phyloP scores from a whole-genome alignment of 805 yeast genomes.

The Ogataea methanolica region DNA sequence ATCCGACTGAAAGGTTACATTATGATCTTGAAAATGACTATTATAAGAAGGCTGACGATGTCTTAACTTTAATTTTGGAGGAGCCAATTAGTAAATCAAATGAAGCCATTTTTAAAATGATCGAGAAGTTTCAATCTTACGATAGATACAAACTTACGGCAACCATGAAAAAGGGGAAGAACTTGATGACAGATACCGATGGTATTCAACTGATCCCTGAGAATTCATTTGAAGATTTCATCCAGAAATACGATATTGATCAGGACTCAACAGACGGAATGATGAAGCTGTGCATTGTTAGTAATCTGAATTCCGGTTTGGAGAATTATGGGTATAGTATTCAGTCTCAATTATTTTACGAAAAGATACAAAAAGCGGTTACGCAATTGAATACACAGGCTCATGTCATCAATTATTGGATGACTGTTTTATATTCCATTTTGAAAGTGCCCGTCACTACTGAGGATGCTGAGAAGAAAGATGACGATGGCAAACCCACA shows the following conservation, averaged over 20 bases:
- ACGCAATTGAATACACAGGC: conserved; percentile 49
- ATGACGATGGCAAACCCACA: conserved; percentile 7
- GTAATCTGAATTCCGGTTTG: background rate
- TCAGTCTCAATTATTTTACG: conserved; percentile 20
- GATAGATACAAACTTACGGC: conserved; percentile 2
- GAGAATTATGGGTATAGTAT: conserved; percentile 14
- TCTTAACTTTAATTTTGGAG: conserved; percentile 50
- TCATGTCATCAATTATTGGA: conserved; percentile 46
- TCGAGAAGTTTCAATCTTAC: conserved; percentile 11
- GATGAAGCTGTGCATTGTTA: conserved; percentile 4
- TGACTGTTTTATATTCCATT: conserved; percentile 36
- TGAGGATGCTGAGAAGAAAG: background rate
- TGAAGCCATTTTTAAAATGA: conserved; percentile 21
- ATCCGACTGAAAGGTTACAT: conserved; percentile 25
- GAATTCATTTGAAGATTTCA: background rate
- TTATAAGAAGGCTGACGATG: conserved; percentile 56
- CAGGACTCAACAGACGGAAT: background rate
- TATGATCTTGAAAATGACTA: conserved; percentile 44
- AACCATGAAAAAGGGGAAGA: conserved; percentile 1
- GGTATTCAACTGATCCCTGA: background rate
- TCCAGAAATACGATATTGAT: background rate
- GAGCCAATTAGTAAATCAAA: conserved; percentile 37
- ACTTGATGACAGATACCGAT: background rate
- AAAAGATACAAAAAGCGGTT: conserved; percentile 21
- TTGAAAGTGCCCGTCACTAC: conserved; percentile 43